Base-by-base conservation (phyloP, 1,139 yeast species). In the Nakaseomyces sp. region DNA sequence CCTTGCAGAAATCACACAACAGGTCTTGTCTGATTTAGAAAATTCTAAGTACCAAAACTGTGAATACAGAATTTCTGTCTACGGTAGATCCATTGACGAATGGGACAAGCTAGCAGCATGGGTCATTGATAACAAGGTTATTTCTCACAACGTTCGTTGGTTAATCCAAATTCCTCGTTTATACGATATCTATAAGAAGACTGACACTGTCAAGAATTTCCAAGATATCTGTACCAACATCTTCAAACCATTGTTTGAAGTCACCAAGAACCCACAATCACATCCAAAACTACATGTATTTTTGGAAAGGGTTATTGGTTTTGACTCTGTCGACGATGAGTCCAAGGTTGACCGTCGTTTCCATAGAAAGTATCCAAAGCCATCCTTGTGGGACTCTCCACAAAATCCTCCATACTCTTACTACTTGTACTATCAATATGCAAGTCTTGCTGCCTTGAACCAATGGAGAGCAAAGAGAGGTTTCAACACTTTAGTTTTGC, bases 261-360 rank as follows among this genome's bases (percentile, higher is more conserved):
- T 87, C 4, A 79, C 95, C 2, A 71, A 78, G 53, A 76, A 89
- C 61, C 98, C 99, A 8, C 58, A 73, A 45, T 72, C 81, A 3
- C 93, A 89, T 65, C 98, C 98, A 12, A 91, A 93, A 60, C 71
- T 93, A 47, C 83, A 82, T 56, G 74, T 88, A 2, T 88, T 93
- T 63, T 69, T 93, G 54, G 95, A 88, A 66, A 74, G 98, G 55
- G 98, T 93, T 4, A 82, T 91, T 57, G 99, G 99, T 0, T 91
- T 93, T 64, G 99, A 93, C 64, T 87, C 96, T 2, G 99, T 93
- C 32, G 98, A 93, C 63, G 99, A 93, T 64, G 99, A 93, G 65
- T 86, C 96, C 19, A 93, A 93, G 65, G 76, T 77, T 32, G 98
- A 93, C 64, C 77, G 86, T 50, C 74, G 87, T 45, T 73, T 82